phyloP scores from a whole-genome alignment of 768 basidiomycete species.

The Imleria badia region DNA sequence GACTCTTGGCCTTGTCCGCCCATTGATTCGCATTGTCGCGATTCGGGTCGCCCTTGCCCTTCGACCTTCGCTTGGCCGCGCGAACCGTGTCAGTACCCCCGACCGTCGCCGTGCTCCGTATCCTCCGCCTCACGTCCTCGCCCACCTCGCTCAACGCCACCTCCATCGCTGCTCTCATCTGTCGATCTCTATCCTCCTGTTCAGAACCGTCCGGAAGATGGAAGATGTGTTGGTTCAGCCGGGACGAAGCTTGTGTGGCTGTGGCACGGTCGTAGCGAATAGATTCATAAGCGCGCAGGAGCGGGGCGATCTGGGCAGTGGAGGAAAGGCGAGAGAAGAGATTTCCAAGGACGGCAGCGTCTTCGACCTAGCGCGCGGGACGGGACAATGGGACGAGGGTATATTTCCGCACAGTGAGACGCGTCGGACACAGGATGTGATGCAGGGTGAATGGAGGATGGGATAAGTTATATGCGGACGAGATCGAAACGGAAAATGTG shows the following conservation, averaged over 20 bases:
- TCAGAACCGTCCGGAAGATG: conserved; percentile 55
- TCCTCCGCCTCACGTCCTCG: conserved; percentile 4
- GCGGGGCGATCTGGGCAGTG: conserved; percentile 40
- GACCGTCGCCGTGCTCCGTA: conserved; percentile 15
- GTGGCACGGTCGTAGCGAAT: conserved; percentile 52
- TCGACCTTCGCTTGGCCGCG: no score
- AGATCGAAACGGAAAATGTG: neutral
- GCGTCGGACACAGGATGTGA: neutral
- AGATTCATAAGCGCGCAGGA: conserved; percentile 52
- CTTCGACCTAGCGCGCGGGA: conserved; percentile 30
- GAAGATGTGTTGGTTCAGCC: conserved; percentile 53
- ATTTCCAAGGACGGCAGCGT: conserved; percentile 43
- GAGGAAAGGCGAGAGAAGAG: conserved; percentile 49
- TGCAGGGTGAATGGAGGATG: neutral
- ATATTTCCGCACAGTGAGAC: neutral
- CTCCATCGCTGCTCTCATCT: conserved; percentile 51
- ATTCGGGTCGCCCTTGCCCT: neutral
- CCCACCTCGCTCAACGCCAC: conserved; percentile 30
- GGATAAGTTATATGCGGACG: neutral
- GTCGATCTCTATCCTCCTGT: conserved; percentile 49
- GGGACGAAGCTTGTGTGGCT: conserved; percentile 47
- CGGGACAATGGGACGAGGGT: neutral
- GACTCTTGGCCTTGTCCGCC: conserved; percentile 54
- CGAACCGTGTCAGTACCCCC: neutral
- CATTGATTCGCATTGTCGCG: conserved; percentile 51